These are phyloP conservation scores for Hysterium pulicare DNA, from an alignment of 2,329 filamentous ascomycete genomes.

Conservation along the genomic window DNA sequence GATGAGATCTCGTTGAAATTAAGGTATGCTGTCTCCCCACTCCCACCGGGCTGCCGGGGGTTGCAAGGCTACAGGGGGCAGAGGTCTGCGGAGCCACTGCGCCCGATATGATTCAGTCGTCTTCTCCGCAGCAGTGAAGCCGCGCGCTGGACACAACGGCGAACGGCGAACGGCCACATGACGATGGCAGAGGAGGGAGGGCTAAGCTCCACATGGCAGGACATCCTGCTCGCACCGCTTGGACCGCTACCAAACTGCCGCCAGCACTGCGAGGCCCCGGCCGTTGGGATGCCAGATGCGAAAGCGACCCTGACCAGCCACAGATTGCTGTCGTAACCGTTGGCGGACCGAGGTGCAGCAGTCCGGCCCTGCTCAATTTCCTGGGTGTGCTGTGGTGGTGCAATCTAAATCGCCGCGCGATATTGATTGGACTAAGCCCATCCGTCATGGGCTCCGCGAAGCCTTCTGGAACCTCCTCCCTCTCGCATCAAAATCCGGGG, in stretches of 20 bases:
- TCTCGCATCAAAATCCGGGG: slow-evolving; percentile 1
- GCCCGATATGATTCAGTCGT: neutral
- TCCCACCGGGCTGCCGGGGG: slow-evolving; percentile 17
- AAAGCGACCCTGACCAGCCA: neutral
- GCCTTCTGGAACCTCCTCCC: slow-evolving; percentile 1
- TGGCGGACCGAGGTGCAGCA: neutral
- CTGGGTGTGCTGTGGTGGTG: neutral
- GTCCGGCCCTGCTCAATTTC: neutral
- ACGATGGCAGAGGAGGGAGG: neutral
- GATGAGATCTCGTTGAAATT: slow-evolving; percentile 2
- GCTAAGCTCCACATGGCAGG: neutral
- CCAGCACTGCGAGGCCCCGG: no score
- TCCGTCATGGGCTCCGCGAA: neutral
- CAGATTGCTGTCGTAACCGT: neutral
- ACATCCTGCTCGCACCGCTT: neutral
- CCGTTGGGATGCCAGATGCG: neutral
- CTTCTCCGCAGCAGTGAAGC: neutral
- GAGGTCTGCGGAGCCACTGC: neutral
- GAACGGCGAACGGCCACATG: neutral
- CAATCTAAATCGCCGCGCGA: neutral
- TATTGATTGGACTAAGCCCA: slow-evolving; percentile 1
- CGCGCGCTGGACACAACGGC: neutral
- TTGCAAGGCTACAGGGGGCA: neutral
- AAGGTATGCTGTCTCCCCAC: no score
- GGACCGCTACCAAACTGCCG: neutral